Evolutionary conservation across 2,329 filamentous ascomycete species (phyloP).

Genomic region (Trichoderma atroviride): DNA sequence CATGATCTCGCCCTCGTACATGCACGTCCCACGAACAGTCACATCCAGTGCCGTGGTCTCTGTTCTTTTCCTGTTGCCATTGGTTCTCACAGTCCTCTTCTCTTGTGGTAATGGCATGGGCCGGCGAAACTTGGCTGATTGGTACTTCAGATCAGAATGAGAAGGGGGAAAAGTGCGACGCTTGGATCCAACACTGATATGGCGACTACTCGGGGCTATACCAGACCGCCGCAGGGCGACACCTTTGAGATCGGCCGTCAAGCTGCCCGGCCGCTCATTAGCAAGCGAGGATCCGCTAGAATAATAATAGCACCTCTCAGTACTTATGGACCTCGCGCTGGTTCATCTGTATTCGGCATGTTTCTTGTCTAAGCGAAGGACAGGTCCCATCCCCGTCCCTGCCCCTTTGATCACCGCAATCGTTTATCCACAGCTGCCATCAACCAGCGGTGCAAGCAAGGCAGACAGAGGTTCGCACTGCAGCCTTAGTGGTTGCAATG

Average conservation of each 20-base stretch:
- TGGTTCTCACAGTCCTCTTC: background rate
- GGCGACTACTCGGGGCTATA: background rate
- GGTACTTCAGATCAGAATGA: background rate
- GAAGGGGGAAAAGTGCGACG: background rate
- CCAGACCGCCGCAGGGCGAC: background rate
- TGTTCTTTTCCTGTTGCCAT: background rate
- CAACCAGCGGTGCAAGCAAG: background rate
- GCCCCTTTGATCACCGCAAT: background rate
- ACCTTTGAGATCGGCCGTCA: conserved; percentile 11
- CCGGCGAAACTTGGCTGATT: background rate
- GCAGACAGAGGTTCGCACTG: background rate
- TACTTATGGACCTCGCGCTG: background rate
- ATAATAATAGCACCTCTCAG: background rate
- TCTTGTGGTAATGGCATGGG: background rate
- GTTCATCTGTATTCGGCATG: conserved; percentile 1
- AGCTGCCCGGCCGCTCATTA: background rate
- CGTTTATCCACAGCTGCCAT: background rate
- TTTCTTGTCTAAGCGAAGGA: conserved; percentile 8
- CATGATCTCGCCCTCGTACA: background rate
- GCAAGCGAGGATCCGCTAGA: conserved; percentile 15
- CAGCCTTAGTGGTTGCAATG: background rate
- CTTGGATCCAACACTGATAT: conserved; percentile 7
- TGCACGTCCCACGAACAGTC: conserved; percentile 12
- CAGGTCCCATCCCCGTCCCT: background rate
- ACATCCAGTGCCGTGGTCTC: background rate